Percentiles rank a stretch among this genome's conserved stretches.
These are phyloP conservation scores for Omphalotus olearius DNA, from an alignment of 1,284 basidiomycete genomes.

Conservation along the genomic window DNA sequence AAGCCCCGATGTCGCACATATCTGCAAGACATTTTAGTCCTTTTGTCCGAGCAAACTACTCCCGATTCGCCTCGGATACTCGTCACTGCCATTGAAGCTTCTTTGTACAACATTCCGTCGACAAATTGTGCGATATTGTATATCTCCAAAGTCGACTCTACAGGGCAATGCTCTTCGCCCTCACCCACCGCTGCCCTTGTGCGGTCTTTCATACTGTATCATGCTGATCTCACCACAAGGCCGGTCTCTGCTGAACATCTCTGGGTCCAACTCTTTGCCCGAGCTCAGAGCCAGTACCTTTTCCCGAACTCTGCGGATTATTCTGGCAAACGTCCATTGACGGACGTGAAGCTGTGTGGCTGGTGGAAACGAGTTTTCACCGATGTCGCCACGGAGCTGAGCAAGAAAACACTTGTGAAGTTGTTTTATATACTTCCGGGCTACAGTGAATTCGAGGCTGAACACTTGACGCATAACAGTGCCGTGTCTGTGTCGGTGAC, in stretches of 20 bases:
- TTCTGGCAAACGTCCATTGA: constrained; percentile 69
- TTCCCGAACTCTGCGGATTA: constrained; percentile 89
- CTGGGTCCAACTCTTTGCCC: constrained; percentile 88
- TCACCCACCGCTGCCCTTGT: constrained; percentile 71
- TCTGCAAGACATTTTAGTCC: constrained; percentile 72
- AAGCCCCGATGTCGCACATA: constrained; percentile 57
- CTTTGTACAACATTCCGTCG: constrained; percentile 71
- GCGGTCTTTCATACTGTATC: constrained; percentile 63
- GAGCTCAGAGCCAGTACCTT: constrained; percentile 88
- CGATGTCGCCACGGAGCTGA: constrained; percentile 43
- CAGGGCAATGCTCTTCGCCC: constrained; percentile 64
- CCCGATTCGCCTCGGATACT: constrained; percentile 51
- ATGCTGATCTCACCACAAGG: constrained; percentile 62
- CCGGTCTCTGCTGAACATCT: constrained; percentile 53
- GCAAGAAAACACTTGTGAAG: constrained; percentile 27
- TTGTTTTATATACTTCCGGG: constrained; percentile 75
- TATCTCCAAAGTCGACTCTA: constrained; percentile 92
- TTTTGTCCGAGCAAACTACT: constrained; percentile 58
- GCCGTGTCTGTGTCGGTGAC: constrained; percentile 22
- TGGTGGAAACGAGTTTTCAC: constrained; percentile 89
- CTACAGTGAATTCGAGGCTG: constrained; percentile 66
- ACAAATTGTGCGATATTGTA: constrained; percentile 79
- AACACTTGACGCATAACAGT: constrained; percentile 12
- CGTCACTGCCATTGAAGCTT: constrained; percentile 80
- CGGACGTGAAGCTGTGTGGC: constrained; percentile 77